A percentile compares a stretch with the other conserved stretches of the same genome.
Evolutionary conservation across 805 yeast species (phyloP).

Genomic region (Barnettozyma vustinii): DNA sequence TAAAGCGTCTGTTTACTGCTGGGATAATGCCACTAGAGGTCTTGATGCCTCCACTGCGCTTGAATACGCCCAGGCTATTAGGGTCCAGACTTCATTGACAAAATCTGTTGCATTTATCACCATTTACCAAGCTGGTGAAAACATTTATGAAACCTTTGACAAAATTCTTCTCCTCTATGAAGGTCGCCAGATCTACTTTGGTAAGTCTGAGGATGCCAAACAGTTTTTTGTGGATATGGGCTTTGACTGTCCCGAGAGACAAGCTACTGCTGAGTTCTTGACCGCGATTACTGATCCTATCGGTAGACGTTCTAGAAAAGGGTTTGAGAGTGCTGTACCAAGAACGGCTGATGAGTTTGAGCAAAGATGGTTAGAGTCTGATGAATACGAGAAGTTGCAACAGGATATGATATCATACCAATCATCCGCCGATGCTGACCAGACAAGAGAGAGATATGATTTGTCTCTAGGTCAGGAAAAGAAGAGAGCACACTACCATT

Average conservation of each 20-base stretch:
- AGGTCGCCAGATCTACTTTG: conserved; percentile 61
- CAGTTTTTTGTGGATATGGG: conserved; percentile 62
- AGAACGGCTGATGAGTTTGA: conserved; percentile 58
- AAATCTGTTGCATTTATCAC: conserved; percentile 59
- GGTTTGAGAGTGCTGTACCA: conserved; percentile 51
- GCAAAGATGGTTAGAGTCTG: conserved; percentile 49
- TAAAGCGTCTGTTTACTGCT: conserved; percentile 59
- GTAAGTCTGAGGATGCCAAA: conserved; percentile 49
- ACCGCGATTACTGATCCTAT: conserved; percentile 68
- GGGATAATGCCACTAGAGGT: conserved; percentile 89
- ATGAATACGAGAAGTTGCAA: conserved; percentile 34
- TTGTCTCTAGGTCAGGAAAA: conserved; percentile 27
- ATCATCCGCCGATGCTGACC: conserved; percentile 21
- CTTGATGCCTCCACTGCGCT: conserved; percentile 83
- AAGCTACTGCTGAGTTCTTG: conserved; percentile 66
- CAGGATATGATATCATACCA: conserved; percentile 42
- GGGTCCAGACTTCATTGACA: conserved; percentile 49
- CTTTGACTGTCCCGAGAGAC: conserved; percentile 55
- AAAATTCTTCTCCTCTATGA: conserved; percentile 54
- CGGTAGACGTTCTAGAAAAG: conserved; percentile 47
- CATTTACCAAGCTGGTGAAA: conserved; percentile 64
- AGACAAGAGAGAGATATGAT: conserved; percentile 30
- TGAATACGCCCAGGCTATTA: conserved; percentile 63
- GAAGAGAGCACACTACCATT: conserved; percentile 24
- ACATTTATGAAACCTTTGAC: conserved; percentile 59